Base-by-base conservation (phyloP, 441 rosid species). In the Croton laevigatus region DNA sequence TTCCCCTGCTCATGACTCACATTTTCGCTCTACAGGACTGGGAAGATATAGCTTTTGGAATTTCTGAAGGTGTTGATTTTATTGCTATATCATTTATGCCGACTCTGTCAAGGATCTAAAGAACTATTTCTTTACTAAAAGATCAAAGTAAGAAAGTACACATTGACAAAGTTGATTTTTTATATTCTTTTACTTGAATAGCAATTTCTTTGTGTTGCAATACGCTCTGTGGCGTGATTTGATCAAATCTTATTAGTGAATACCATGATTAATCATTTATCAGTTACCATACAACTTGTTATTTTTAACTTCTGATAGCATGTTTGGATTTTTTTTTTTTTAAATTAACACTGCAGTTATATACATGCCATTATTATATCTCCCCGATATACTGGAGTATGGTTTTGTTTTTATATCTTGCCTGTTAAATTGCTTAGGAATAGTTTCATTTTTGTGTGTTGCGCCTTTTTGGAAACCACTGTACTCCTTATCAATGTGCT, bases 11-110 rank as follows among this genome's bases (percentile, higher is more conserved):
- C 37, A 57, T 57, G 6, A 42, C 13, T 20, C 59, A 23, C 37
- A 14, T 37, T 51, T 64, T 65, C 27, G 12, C 45, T 71, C 57
- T 69, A 14, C 82, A 90, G 96, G 93, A 90, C 65, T 90, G 96
- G 96, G 84, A 63, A 23, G 93, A 88, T 75, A 80, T 90, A 22
- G 87, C 86, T 64, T 85, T 84, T 44, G 96, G 87, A 78, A 81
- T 88, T 71, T 70, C 87, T 22, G 93, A 90, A 79, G 90, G 87
- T 57, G 81, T 86, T 32, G 96, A 88, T 79, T 82, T 90, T 66
- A 79, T 89, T n/a, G 84, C 96, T 60, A 71, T 88, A 76, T 88
- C 92, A 27, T 89, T 89, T 75, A 83, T 70, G 88, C 91, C 9
- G 87, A 80, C 61, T 80, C 87, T 45, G 60, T 89, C 75, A 60